Percentiles rank a stretch among this genome's conserved stretches.
Conservation (phyloP, 1,139 yeast species). For the Blastobotrys raffinosifermentans region DNA sequence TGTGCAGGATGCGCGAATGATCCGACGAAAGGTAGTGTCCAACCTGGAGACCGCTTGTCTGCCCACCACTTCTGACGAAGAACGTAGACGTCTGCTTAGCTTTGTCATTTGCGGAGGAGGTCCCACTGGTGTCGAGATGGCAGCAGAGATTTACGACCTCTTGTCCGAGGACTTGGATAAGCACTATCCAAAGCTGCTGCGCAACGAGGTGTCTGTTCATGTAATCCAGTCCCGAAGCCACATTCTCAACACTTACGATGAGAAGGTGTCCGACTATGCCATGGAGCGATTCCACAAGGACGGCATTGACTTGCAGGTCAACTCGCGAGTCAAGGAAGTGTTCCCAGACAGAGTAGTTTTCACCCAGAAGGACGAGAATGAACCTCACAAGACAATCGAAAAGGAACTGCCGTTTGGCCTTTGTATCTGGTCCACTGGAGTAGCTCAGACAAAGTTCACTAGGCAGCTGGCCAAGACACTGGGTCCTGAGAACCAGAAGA, state of each 20-base stretch:
- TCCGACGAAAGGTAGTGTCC: constrained; percentile 48
- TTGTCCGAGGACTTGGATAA: constrained; percentile 53
- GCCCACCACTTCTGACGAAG: constrained; percentile 55
- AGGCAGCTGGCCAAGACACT: constrained; percentile 42
- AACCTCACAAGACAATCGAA: constrained; percentile 37
- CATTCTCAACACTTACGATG: constrained; percentile 58
- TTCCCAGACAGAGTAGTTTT: constrained; percentile 49
- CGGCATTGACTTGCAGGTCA: constrained; percentile 50
- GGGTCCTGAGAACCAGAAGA: constrained; percentile 41
- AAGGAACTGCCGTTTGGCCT: constrained; percentile 54
- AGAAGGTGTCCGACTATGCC: constrained; percentile 54
- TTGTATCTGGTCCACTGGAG: constrained; percentile 67
- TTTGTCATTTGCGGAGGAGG: constrained; percentile 70
- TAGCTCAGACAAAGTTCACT: constrained; percentile 53
- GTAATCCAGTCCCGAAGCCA: constrained; percentile 60
- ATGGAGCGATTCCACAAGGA: constrained; percentile 54
- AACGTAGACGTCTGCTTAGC: constrained; percentile 50
- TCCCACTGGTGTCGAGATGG: constrained; percentile 66
- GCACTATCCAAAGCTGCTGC: constrained; percentile 48
- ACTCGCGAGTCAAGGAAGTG: constrained; percentile 54
- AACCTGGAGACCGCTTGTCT: constrained; percentile 54
- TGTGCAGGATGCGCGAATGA: constrained; percentile 56
- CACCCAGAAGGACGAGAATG: constrained; percentile 36
- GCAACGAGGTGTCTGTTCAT: constrained; percentile 57
- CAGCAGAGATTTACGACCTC: constrained; percentile 57